These are phyloP conservation scores for Candida tallmaniae DNA, from an alignment of 805 yeast species.

Conservation along the genomic window DNA sequence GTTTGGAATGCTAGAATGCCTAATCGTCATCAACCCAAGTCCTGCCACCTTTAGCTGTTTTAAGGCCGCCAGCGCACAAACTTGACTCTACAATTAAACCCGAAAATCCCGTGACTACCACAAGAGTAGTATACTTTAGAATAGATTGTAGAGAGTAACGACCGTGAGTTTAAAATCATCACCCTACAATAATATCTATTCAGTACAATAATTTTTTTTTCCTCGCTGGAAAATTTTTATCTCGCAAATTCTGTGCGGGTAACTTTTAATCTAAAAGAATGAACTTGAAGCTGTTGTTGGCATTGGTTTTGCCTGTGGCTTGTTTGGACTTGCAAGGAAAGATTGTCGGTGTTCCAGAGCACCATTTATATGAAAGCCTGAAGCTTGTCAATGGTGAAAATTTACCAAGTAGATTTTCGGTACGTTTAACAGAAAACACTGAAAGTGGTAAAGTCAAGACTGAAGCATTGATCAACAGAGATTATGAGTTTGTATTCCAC, in stretches of 20 bases:
- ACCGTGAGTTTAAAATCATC: slow-evolving; percentile 31
- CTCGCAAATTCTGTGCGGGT: slow-evolving; percentile 1
- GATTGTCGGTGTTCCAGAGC: slow-evolving; percentile 25
- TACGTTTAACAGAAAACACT: slow-evolving; percentile 14
- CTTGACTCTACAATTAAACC: slow-evolving; percentile 27
- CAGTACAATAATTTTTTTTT: slow-evolving; percentile 35
- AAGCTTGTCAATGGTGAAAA: slow-evolving; percentile 32
- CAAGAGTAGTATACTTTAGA: slow-evolving; percentile 39
- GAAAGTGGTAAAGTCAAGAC: background rate
- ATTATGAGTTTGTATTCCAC: slow-evolving; percentile 21
- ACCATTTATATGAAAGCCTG: slow-evolving; percentile 7
- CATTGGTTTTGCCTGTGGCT: too few relatives aligned
- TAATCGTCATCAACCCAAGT: slow-evolving; percentile 18
- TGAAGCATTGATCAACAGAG: slow-evolving; percentile 19
- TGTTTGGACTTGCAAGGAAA: slow-evolving; percentile 14
- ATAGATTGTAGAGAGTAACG: slow-evolving; percentile 49
- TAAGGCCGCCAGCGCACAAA: background rate
- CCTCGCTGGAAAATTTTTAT: slow-evolving; percentile 5
- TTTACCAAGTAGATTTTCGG: slow-evolving; percentile 27
- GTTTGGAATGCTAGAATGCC: slow-evolving; percentile 45
- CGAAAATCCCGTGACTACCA: slow-evolving; percentile 39
- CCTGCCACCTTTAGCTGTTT: slow-evolving; percentile 2
- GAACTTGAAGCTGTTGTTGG: too few relatives aligned
- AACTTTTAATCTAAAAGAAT: background rate
- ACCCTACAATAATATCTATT: slow-evolving; percentile 51